Conservation (phyloP, 306 rosid genomes). For the Cucumis cinereus region DNA sequence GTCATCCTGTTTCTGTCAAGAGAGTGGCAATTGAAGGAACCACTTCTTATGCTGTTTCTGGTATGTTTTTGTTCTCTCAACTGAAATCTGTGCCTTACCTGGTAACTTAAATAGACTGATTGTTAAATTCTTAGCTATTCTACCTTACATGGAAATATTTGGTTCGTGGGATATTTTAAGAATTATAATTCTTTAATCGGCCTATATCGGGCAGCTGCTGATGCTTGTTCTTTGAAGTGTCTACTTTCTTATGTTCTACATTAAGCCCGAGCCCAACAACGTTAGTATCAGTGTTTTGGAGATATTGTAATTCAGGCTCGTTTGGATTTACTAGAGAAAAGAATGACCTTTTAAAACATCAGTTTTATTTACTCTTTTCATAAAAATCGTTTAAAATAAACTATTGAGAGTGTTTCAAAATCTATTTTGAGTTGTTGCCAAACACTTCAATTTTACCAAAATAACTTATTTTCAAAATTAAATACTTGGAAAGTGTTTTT, state of each 20-base stretch:
- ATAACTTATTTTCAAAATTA: no score
- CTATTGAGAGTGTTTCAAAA: no score
- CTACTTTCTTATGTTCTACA: not conserved
- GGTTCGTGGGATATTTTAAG: not conserved
- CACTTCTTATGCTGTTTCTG: conserved; percentile 62
- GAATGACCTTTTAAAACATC: no score
- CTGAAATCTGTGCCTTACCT: not conserved
- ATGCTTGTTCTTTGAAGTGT: not conserved
- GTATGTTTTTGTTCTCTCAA: conserved; percentile 12
- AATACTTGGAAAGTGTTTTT: no score
- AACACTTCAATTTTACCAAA: no score
- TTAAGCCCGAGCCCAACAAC: not conserved
- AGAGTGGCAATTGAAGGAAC: conserved; percentile 52
- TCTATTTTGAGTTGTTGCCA: no score
- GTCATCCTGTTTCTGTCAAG: conserved; percentile 50
- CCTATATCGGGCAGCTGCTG: not conserved
- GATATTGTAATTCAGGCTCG: no score
- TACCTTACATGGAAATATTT: not conserved
- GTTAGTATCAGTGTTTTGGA: no score
- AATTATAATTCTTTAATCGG: not conserved
- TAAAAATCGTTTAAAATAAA: no score
- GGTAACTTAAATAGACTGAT: not conserved
- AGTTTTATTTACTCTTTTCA: no score
- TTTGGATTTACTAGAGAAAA: no score
- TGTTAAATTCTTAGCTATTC: not conserved